Percentiles rank a stretch among this genome's conserved stretches.
Evolutionary conservation across 768 basidiomycete genomes (phyloP).

Genomic region (Rhodocollybia butyracea): DNA sequence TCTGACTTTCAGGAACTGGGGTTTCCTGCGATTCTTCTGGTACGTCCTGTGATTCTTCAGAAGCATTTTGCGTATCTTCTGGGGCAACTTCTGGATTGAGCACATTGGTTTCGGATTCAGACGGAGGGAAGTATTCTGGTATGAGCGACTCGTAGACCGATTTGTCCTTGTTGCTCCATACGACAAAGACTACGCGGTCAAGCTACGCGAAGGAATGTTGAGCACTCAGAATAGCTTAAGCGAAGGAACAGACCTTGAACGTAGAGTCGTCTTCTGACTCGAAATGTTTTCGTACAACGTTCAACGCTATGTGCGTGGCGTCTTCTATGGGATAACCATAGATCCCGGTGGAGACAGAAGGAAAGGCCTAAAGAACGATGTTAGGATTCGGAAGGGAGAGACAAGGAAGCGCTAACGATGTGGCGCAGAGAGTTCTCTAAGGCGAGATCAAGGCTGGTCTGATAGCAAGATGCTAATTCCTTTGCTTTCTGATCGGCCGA

Average conservation of each 20-base stretch:
- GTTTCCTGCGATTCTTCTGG: neutral
- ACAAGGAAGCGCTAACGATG: constrained; percentile 43
- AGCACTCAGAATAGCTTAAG: neutral
- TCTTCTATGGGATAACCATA: constrained; percentile 76
- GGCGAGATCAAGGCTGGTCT: constrained; percentile 58
- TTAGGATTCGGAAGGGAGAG: neutral
- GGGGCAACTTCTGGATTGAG: neutral
- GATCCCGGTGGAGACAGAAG: constrained; percentile 75
- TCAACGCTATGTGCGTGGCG: constrained; percentile 70
- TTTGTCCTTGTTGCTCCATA: constrained; percentile 65
- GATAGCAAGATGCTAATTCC: constrained; percentile 69
- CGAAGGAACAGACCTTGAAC: constrained; percentile 31
- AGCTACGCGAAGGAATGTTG: constrained; percentile 33
- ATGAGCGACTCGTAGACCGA: constrained; percentile 45
- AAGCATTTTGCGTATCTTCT: neutral
- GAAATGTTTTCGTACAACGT: constrained; percentile 51
- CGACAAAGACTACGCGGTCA: constrained; percentile 76
- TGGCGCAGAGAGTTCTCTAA: constrained; percentile 56
- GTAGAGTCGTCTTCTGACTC: constrained; percentile 49
- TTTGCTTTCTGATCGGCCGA: constrained; percentile 42
- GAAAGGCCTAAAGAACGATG: constrained; percentile 61
- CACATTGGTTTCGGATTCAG: too few relatives aligned
- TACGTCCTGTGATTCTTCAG: too few relatives aligned
- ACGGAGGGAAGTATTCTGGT: constrained; percentile 60
- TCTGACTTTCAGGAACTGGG: constrained; percentile 2